Base-by-base conservation (phyloP, 441 rosid species). In the Euphorbia schlechtendalii region DNA sequence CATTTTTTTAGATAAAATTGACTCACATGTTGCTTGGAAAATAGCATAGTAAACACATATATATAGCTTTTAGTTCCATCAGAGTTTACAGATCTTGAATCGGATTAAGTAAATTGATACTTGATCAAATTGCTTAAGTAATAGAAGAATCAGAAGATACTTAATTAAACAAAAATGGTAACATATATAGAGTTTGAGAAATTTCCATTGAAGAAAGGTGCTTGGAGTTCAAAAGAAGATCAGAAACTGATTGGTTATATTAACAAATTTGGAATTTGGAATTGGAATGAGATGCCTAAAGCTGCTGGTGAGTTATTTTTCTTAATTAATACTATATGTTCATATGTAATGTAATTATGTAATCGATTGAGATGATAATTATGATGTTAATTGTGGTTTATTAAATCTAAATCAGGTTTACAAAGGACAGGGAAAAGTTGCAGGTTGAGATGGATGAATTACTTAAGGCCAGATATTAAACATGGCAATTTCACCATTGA, bases 371-470 rank as follows among this genome's bases (percentile, higher is more conserved):
- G 9, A 3, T 36, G 9, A 36, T 36, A 3, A 36, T 36, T 4
- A n/a, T n/a, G 34, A 2, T 32, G 34, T 32, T 32, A 32, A 32
- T 32, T 32, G 41, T 38, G 11, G 8, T 38, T 38, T 3, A 38
- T 45, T 45, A 14, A 45, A 3, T 45, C 3, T 40, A 1, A 45
- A 45, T 45, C 49, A 80, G 86, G 84, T 46, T 59, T 82, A 59
- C 65, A 20, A n/a, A 80, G 83, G 45, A 54, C 77, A 0, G 83
- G 83, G 67, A 82, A 82, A 70, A 80, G 82, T 74, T 82, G 86
- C 70, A 74, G 86, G 46, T 80, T 80, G 30, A 77, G 81, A 10
- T 82, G 82, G 83, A 54, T 79, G 77, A 82, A 82, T 62, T 82
- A 82, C 68, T 67, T 82, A 5, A 75, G 70, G 51, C 86, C 86